A percentile compares a stretch with the other conserved stretches of the same genome.
Evolutionary conservation across 2,329 filamentous ascomycete species (phyloP).

Genomic region (Scortechinia acanthostroma): DNA sequence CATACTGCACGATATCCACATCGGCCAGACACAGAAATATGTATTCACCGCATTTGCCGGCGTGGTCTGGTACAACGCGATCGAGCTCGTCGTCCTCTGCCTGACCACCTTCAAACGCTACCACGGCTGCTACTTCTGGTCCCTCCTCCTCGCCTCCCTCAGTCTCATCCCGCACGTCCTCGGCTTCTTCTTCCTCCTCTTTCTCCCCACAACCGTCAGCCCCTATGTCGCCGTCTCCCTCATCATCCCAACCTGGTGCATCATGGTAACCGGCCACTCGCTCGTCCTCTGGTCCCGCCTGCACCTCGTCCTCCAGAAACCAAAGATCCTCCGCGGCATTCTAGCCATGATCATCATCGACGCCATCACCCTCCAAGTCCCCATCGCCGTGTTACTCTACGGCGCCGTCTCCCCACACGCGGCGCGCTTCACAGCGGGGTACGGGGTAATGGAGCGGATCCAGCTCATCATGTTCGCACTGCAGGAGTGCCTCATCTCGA

Average conservation of each 20-base stretch:
- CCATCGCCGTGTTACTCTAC: background rate
- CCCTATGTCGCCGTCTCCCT: background rate
- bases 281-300: slow-evolving; percentile 3
- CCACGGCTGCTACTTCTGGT: slow-evolving; percentile 1
- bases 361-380: background rate
- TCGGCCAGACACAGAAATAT: background rate
- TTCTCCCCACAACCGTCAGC: background rate
- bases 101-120: slow-evolving; percentile 19
- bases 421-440: slow-evolving; percentile 3
- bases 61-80: background rate
- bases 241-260: background rate
- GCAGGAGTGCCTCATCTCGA: slow-evolving; percentile 34
- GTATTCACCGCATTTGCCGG: background rate
- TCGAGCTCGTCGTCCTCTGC: slow-evolving; percentile 18
- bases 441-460: slow-evolving; percentile 23
- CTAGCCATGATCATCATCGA: slow-evolving; percentile 3
- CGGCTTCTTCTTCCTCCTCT: background rate
- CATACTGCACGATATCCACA: too few species aligned
- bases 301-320: slow-evolving; percentile 2
- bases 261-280: slow-evolving; percentile 4
- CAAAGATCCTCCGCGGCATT: background rate
- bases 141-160: background rate
- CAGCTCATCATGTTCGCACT: slow-evolving; percentile 37
- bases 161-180: background rate
- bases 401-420: slow-evolving; percentile 26